Base-by-base conservation (phyloP, 345 rosid species). In the Viola odorata region DNA sequence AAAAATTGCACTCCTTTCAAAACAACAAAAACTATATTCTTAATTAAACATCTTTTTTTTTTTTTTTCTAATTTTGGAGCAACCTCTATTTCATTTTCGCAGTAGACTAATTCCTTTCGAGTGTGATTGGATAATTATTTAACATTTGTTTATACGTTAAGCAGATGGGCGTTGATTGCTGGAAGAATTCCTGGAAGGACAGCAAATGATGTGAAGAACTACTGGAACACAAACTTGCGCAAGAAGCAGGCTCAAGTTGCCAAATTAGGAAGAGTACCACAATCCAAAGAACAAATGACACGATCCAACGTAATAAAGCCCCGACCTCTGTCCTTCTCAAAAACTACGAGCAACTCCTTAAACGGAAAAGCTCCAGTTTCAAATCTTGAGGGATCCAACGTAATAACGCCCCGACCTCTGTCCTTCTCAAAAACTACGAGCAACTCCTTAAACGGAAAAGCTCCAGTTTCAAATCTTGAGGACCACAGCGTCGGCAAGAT, bases 141-240 rank as follows among this genome's bases (percentile, higher is more conserved):
- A 41, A 9, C 45, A 41, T 17, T 1, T 52, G 23, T 36, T 36
- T 3, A 5, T 53, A 17, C 49, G 12, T 55, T 37, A 3, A 40
- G 50, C 67, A 72, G 81, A 44, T 80, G 81, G 84, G 69, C 82
- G 8, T 38, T 81, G 65, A 81, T 81, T 5, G 80, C 81, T 1
- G 84, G 84, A 5, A 72, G 82, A 55, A 64, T 81, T 8, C 78
- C 85, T 1, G 85, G 82, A 42, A 75, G 82, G 68, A 77, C 85
- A 32, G 78, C 75, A 0, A 45, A 45, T 8, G 50, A 45, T 45
- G 50, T 45, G 12, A 45, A 45, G 50, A 45, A 45, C 12, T 45
- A 45, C 50, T 45, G 50, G 50, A 45, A 45, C 50, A 45, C 50
- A 10, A 45, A 10, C 12, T 8, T 45, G 50, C 50, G 50, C 4